Conservation (phyloP, 768 basidiomycete species). For the Panus rudis region DNA sequence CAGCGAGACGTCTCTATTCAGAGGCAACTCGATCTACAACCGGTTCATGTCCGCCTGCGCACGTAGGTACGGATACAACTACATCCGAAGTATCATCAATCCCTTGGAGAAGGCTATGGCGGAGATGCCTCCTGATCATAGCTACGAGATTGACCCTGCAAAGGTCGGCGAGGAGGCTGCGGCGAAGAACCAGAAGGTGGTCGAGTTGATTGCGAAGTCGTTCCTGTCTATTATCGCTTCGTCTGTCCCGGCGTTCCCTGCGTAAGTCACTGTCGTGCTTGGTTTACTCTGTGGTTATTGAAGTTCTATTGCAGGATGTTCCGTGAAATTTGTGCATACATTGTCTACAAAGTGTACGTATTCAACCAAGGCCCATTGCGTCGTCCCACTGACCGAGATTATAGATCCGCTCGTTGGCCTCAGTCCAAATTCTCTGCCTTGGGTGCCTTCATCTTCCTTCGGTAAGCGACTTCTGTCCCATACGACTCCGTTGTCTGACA, state of each 20-base stretch:
- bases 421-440: conserved; percentile 75
- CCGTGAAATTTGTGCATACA: conserved; percentile 80
- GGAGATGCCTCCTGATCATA: conserved; percentile 62
- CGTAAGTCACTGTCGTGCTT: conserved; percentile 49
- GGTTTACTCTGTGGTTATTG: conserved; percentile 9
- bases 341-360: conserved; percentile 70
- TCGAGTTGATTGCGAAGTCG: conserved; percentile 65
- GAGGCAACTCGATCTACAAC: conserved; percentile 84
- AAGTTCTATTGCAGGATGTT: conserved; percentile 51
- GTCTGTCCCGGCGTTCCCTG: conserved; percentile 64
- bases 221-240: conserved; percentile 71
- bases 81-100: conserved; percentile 71
- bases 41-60: conserved; percentile 82
- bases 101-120: conserved; percentile 74
- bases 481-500: not conserved
- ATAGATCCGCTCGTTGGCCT: conserved; percentile 63
- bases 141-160: conserved; percentile 73
- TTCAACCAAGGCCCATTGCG: not conserved
- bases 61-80: conserved; percentile 85
- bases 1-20: conserved; percentile 75
- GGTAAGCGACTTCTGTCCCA: conserved; percentile 34
- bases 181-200: conserved; percentile 59
- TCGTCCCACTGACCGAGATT: conserved; percentile 18
- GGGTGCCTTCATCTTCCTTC: conserved; percentile 87
- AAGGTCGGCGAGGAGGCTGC: conserved; percentile 53